These are phyloP conservation scores for Cucumis hystrix DNA, from an alignment of 306 rosid species.

Conservation along the genomic window DNA sequence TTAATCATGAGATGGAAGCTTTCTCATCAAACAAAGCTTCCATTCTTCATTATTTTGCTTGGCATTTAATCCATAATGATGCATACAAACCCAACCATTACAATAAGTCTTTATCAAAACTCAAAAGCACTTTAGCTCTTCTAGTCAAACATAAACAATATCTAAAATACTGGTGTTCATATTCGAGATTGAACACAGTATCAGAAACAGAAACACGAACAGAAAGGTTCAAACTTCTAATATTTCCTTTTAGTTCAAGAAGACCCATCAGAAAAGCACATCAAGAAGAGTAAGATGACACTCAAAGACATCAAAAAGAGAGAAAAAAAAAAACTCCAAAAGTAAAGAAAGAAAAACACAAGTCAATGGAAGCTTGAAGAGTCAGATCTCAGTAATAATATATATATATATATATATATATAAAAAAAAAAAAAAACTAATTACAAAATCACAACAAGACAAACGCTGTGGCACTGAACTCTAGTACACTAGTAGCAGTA, in stretches of 20 bases:
- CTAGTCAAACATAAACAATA: neutral
- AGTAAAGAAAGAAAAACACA: neutral
- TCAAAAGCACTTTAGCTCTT: neutral
- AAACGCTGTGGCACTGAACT: neutral
- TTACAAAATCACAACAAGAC: neutral
- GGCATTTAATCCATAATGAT: neutral
- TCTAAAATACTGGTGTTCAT: no score
- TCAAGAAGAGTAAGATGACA: neutral
- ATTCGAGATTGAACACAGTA: no score
- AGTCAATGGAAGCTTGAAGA: neutral
- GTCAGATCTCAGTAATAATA: neutral
- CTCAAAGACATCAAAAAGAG: neutral
- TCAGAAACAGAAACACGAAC: no score
- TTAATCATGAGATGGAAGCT: neutral
- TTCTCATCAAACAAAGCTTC: neutral
- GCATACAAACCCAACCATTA: neutral
- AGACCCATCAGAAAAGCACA: no score
- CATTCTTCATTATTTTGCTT: neutral
- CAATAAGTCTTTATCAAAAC: neutral
- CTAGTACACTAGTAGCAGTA: neutral
- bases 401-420: no score
- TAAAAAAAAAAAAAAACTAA: no score
- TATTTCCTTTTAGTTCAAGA: no score
- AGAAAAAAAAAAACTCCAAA: no score
- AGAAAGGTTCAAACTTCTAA: no score